phyloP scores from a whole-genome alignment of 495 filamentous ascomycete species.

The Xylaria telfairii region DNA sequence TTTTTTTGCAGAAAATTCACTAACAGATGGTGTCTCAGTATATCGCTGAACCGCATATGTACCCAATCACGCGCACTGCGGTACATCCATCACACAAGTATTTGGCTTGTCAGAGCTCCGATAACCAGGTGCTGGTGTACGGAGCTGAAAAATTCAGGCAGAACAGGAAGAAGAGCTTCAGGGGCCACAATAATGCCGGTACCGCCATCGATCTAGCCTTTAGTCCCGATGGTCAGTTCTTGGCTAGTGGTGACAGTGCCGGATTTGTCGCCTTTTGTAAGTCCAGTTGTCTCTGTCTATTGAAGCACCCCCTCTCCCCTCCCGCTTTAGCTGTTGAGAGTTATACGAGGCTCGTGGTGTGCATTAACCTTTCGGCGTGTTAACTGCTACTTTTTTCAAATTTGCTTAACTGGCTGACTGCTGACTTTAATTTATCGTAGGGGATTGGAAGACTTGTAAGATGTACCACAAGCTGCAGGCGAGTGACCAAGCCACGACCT shows the following conservation, averaged over 20 bases:
- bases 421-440: constrained; percentile 20
- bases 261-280: constrained; percentile 89
- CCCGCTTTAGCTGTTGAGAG: not conserved
- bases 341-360: not conserved
- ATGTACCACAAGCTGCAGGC: constrained; percentile 96
- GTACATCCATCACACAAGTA: constrained; percentile 89
- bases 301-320: not conserved
- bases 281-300: not conserved
- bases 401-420: not conserved
- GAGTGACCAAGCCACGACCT: constrained; percentile 77
- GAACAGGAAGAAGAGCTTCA: constrained; percentile 95
- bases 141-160: constrained; percentile 94
- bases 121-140: constrained; percentile 98
- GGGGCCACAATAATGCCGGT: constrained; percentile 93
- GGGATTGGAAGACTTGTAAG: constrained; percentile 98
- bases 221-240: constrained; percentile 88
- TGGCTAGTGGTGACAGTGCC: constrained; percentile 80
- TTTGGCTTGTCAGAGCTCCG: constrained; percentile 87
- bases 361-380: not conserved
- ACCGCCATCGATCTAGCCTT: constrained; percentile 90
- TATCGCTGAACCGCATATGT: constrained; percentile 97
- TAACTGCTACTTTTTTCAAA: not conserved
- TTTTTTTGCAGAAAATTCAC: not conserved
- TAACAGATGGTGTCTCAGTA: constrained; percentile 55
- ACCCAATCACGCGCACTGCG: constrained; percentile 79